Evolutionary conservation across 495 filamentous ascomycete genomes (phyloP), one percentile per base, ranked within the genome.

Genomic region (Lasiosphaeria hispida): DNA sequence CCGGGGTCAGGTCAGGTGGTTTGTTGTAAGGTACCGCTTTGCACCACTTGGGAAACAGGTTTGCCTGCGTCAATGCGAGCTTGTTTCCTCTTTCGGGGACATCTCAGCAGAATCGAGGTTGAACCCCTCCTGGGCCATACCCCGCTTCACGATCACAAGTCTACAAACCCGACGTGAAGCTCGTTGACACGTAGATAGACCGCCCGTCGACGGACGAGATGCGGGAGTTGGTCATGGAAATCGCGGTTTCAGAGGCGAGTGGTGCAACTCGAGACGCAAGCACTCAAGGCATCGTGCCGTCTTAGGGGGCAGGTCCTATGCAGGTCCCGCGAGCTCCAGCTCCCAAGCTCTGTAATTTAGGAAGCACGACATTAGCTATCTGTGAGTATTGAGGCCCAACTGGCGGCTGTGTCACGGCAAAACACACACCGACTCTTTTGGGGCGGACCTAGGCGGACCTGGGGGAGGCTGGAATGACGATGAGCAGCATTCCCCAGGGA

Each of bases 381-480:
- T 30, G 23, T 30, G 23, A 30, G 23, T n/a, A n/a, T n/a, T n/a
- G n/a, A n/a, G n/a, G n/a, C 23, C 23, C 23, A 30, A 30, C 23
- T 30, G 23, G 23, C 2, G 23, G 23, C 23, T 30, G 23, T 52
- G 49, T 52, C 49, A 52, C 49, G 49, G 35, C 55, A 36, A 36
- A 58, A 41, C 55, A 52, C 30, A 50, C 55, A 57, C 54, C 54
- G 54, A 57, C 54, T 48, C 54, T 57, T 57, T 38, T n/a, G 17
- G 33, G 43, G 9, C 7, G 15, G 11, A 35, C n/a, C n/a, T n/a
- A n/a, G n/a, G n/a, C n/a, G n/a, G 14, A 19, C 33, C 8, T 3
- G 23, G 23, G 35, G 23, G 23, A 30, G 23, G 23, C 23, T 30
- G 5, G 23, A 30, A 30, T 30, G 23, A 30, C 23, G 23, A 30